Conservation (phyloP, 2,329 filamentous ascomycete species). For the Gnomoniopsis smithogilvyi region DNA sequence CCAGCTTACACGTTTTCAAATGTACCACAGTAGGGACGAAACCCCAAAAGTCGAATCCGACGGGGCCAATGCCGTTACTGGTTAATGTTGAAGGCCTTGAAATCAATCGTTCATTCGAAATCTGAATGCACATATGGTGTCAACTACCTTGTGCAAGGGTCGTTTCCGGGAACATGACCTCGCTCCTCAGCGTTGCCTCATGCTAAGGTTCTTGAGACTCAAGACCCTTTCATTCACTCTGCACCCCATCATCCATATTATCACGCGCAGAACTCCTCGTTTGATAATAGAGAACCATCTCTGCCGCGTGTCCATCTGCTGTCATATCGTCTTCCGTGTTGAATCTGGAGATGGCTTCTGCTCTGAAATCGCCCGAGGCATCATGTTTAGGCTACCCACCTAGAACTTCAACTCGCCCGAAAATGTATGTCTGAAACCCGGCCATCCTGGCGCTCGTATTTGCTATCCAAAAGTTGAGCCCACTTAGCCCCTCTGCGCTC, state of each 20-base stretch:
- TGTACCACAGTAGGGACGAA: no score
- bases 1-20: neutral
- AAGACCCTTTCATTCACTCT: neutral
- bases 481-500: no score
- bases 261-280: neutral
- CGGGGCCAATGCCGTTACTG: no score
- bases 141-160: neutral
- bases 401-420: no score
- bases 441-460: no score
- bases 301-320: no score
- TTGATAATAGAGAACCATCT: neutral
- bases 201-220: neutral
- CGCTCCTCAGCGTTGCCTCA: neutral
- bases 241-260: conserved; percentile 1
- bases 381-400: no score
- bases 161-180: neutral
- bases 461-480: no score
- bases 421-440: no score
- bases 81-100: neutral
- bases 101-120: neutral
- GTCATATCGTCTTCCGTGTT: no score
- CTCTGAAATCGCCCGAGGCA: no score
- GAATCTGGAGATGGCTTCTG: neutral
- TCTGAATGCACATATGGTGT: neutral
- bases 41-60: no score